Conservation (phyloP, 2,329 filamentous ascomycete species). For the Penicillium janthinellum region DNA sequence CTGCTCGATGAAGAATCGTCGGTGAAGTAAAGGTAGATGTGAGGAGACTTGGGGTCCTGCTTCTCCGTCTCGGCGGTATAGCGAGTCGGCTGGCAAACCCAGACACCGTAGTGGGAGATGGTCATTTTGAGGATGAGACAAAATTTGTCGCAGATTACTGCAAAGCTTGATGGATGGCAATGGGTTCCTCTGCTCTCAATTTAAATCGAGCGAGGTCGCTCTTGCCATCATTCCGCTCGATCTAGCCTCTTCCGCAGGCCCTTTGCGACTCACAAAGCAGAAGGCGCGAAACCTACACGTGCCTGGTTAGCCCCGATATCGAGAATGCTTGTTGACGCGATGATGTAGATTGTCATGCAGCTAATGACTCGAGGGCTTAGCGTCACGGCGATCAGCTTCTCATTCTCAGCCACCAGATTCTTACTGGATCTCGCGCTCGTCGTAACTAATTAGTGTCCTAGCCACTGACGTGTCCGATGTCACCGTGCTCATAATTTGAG, state of each 20-base stretch:
- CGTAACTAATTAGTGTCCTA: not conserved
- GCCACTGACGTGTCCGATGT: conserved; percentile 1
- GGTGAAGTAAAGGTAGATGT: conserved; percentile 36
- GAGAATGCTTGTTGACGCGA: not conserved
- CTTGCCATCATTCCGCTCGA: not conserved
- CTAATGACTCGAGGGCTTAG: conserved; percentile 12
- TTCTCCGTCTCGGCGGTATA: conserved; percentile 19
- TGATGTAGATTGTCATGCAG: conserved; percentile 16
- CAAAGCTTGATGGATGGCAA: not conserved
- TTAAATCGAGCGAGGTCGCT: not conserved
- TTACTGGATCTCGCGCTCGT: not conserved
- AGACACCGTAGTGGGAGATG: conserved; percentile 26
- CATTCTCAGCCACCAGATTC: not conserved
- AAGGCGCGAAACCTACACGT: conserved; percentile 9
- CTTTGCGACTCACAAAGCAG: conserved; percentile 3
- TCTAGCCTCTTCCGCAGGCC: not conserved
- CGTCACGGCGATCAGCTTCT: conserved; percentile 5
- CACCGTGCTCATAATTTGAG: not conserved
- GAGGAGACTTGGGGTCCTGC: conserved; percentile 29
- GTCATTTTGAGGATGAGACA: conserved; percentile 7
- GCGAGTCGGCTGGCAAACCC: conserved; percentile 22
- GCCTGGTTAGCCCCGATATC: not conserved
- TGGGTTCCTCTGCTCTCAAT: not conserved
- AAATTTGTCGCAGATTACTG: not conserved
- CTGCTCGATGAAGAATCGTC: conserved; percentile 19